Percentiles rank a stretch among this genome's conserved stretches.
These are phyloP conservation scores for Pythium folliculosum DNA, from an alignment of 352 stramenopile genomes.

Conservation along the genomic window DNA sequence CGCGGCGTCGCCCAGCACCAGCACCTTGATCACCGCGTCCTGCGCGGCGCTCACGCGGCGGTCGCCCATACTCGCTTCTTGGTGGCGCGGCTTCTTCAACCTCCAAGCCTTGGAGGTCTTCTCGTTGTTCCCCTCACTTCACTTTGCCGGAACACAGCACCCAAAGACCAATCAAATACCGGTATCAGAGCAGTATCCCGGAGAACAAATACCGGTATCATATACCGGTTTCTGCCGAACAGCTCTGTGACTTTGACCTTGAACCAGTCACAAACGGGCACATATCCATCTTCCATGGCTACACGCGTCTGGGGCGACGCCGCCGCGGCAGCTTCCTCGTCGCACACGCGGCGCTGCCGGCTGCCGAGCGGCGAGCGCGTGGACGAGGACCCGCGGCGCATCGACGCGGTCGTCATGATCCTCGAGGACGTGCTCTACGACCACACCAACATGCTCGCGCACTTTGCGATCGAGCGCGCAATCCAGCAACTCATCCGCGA, in stretches of 20 bases:
- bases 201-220: slow-evolving; percentile 25
- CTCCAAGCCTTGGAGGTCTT: slow-evolving; percentile 11
- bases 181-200: slow-evolving; percentile 7
- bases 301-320: background rate
- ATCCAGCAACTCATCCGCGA: slow-evolving; percentile 73
- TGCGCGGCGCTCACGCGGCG: slow-evolving; percentile 74
- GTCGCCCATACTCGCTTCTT: slow-evolving; percentile 48
- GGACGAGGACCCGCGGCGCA: slow-evolving; percentile 48
- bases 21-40: slow-evolving; percentile 91
- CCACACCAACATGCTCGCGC: slow-evolving; percentile 77
- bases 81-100: slow-evolving; percentile 25
- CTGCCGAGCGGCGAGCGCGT: slow-evolving; percentile 40
- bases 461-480: slow-evolving; percentile 77
- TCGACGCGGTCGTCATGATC: slow-evolving; percentile 83
- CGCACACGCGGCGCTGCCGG: slow-evolving; percentile 28
- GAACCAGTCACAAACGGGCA: background rate
- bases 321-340: background rate
- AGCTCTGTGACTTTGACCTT: background rate
- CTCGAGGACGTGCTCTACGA: slow-evolving; percentile 88
- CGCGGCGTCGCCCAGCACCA: slow-evolving; percentile 89
- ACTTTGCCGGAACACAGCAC: background rate
- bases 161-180: slow-evolving; percentile 12
- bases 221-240: background rate
- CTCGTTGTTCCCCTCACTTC: slow-evolving; percentile 21
- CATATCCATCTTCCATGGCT: slow-evolving; percentile 3